Evolutionary conservation across 2,329 filamentous ascomycete genomes (phyloP), one percentile per base, ranked within the genome.

Genomic region (Claviceps cyperi): DNA sequence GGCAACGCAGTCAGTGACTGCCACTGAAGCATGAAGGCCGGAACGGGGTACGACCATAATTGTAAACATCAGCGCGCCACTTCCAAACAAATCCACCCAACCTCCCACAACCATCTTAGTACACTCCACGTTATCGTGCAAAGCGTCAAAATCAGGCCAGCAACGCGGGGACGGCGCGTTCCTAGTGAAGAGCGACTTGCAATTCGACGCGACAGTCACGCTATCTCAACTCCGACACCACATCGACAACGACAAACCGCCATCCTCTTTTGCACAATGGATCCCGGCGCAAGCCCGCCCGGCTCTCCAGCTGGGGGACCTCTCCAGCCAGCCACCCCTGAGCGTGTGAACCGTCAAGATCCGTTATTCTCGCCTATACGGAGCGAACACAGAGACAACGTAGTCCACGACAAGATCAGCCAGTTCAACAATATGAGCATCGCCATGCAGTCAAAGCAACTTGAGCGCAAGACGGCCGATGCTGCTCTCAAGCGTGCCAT

Each of bases 341-440:
- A 84, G 58, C 80, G 81, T 59, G 72, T 77, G 52, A 83, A 84
- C 60, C 62, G 65, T 49, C 61, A 66, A 38, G 65, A 67, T 15
- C 59, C 65, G 50, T 56, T 67, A 50, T 63, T 69, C 56, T 59
- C 65, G 24, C 60, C 67, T 39, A 58, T 58, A 43, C 64, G 61
- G 54, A 60, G 53, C 59, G 68, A 67, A 51, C 65, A 66, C 51
- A 73, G 78, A 54, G 77, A 80, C 53, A 79, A 76, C 57, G 77
- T 78, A 21, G 80, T 85, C 5, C 72, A 80, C 57, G 78, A 83
- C 53, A 79, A 81, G 60, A 83, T 86, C 54, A 80, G 78, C 60
- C 83, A 85, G 64, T 86, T 87, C 65, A 85, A 87, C 68, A 77
- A 73, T 51, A 71, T 87, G 37, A 76, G 75, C 51, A 71, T 87